Percentiles rank a stretch among this genome's conserved stretches.
Conservation (phyloP, 2,329 filamentous ascomycete species). For the Aspergillus novoparasiticus region DNA sequence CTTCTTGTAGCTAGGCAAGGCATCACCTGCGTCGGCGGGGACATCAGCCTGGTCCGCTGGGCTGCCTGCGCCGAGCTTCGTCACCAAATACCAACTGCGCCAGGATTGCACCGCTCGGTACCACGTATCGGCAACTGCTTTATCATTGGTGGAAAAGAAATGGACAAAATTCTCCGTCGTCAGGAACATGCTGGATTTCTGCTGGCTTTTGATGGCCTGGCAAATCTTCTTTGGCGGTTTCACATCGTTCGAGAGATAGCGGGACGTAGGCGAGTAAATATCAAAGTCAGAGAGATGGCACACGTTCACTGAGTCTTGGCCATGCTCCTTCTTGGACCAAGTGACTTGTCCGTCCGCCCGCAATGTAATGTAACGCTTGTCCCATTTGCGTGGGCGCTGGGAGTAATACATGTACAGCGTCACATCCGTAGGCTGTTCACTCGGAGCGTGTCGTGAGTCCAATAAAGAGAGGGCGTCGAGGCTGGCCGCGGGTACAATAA, state of each 20-base stretch:
- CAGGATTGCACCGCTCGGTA: constrained; percentile 73
- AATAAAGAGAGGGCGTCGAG: constrained; percentile 49
- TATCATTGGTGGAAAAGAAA: constrained; percentile 83
- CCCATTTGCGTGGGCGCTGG: constrained; percentile 82
- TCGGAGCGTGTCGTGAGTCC: constrained; percentile 65
- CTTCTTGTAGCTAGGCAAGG: constrained; percentile 15
- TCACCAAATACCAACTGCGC: constrained; percentile 90
- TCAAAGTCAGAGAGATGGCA: constrained; percentile 93
- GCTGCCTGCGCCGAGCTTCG: constrained; percentile 64
- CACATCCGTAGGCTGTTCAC: constrained; percentile 65
- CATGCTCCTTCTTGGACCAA: constrained; percentile 70
- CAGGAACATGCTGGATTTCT: constrained; percentile 81
- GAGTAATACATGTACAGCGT: constrained; percentile 78
- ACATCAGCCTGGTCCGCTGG: constrained; percentile 31
- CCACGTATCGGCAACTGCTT: constrained; percentile 66
- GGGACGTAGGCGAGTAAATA: constrained; percentile 75
- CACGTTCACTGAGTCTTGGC: constrained; percentile 69
- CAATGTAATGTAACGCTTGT: constrained; percentile 78
- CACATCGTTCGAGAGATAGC: constrained; percentile 68
- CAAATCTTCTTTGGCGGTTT: constrained; percentile 84
- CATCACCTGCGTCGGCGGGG: constrained; percentile 20
- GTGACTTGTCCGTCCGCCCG: constrained; percentile 70
- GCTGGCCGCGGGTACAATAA: constrained; percentile 66
- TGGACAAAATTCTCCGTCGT: constrained; percentile 86
- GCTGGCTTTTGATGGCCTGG: constrained; percentile 88